Conservation (phyloP, 495 filamentous ascomycete genomes). For the Elasticomyces elasticus region DNA sequence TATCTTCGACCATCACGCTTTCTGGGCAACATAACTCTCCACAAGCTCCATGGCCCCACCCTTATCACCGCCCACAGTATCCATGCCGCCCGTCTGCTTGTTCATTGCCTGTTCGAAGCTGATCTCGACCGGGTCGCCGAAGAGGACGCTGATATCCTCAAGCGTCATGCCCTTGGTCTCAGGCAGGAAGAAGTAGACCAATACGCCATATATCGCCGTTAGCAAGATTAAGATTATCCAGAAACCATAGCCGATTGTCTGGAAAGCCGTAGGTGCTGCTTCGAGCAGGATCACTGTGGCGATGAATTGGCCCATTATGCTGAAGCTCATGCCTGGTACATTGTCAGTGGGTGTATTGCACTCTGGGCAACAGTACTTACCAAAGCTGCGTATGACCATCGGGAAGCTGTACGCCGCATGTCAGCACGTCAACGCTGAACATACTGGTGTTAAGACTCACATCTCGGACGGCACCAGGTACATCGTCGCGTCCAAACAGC, state of each 20-base stretch:
- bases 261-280: slow-evolving; percentile 21
- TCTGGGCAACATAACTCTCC: neutral
- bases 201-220: slow-evolving; percentile 10
- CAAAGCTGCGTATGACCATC: slow-evolving; percentile 20
- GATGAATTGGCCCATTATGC: slow-evolving; percentile 19
- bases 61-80: neutral
- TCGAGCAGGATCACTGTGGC: slow-evolving; percentile 16
- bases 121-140: slow-evolving; percentile 13
- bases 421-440: neutral
- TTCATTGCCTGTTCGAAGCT: slow-evolving; percentile 11
- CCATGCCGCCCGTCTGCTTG: slow-evolving; percentile 2
- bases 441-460: neutral
- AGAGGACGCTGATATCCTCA: slow-evolving; percentile 11
- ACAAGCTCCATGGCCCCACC: neutral
- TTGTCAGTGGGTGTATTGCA: no score
- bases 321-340: slow-evolving; percentile 15
- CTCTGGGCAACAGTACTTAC: no score
- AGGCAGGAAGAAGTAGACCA: slow-evolving; percentile 15
- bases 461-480: slow-evolving; percentile 8
- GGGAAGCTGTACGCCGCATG: slow-evolving; percentile 16
- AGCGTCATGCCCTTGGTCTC: slow-evolving; percentile 17
- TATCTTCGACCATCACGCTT: neutral
- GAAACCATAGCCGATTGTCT: slow-evolving; percentile 15
- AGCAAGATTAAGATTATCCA: slow-evolving; percentile 16
- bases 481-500: slow-evolving; percentile 19